Evolutionary conservation across 2,329 filamentous ascomycete genomes (phyloP).

Genomic region (Arthrobotrys sphaeroides): DNA sequence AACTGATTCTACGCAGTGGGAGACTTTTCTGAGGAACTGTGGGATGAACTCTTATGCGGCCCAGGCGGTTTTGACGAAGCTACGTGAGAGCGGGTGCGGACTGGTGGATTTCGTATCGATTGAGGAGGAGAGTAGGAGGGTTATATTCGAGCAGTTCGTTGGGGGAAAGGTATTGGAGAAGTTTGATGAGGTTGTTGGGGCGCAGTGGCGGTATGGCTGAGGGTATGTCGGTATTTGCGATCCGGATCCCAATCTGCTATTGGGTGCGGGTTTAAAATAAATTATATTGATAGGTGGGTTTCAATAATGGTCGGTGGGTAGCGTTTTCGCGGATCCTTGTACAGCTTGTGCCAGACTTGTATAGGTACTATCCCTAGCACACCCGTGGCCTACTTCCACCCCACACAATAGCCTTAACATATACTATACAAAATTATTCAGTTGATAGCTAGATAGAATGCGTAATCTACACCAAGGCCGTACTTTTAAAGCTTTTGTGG

Average conservation of each 20-base stretch:
- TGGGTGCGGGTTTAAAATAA: no score
- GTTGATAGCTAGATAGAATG: no score
- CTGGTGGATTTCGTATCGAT: slow-evolving; percentile 45
- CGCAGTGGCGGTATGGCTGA: slow-evolving; percentile 7
- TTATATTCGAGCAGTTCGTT: slow-evolving; percentile 42
- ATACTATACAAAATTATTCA: no score
- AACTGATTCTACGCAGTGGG: slow-evolving; percentile 26
- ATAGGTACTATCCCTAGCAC: no score
- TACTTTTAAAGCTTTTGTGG: no score
- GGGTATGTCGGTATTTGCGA: not conserved
- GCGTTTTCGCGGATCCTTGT: no score
- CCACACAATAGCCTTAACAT: no score
- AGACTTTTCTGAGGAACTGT: slow-evolving; percentile 38
- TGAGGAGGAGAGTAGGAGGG: slow-evolving; percentile 27
- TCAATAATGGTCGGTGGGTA: no score
- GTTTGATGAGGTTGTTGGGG: slow-evolving; percentile 31
- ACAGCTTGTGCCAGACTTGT: no score
- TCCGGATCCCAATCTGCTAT: not conserved
- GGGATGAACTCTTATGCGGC: slow-evolving; percentile 48
- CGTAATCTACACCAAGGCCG: no score
- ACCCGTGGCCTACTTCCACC: no score
- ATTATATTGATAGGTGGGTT: no score
- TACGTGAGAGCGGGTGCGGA: slow-evolving; percentile 21
- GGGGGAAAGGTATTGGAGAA: slow-evolving; percentile 24
- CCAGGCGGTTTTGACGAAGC: slow-evolving; percentile 34